phyloP scores from a whole-genome alignment of 225 moss, liverwort and hornwort genomes.

The Neckera pumila region DNA sequence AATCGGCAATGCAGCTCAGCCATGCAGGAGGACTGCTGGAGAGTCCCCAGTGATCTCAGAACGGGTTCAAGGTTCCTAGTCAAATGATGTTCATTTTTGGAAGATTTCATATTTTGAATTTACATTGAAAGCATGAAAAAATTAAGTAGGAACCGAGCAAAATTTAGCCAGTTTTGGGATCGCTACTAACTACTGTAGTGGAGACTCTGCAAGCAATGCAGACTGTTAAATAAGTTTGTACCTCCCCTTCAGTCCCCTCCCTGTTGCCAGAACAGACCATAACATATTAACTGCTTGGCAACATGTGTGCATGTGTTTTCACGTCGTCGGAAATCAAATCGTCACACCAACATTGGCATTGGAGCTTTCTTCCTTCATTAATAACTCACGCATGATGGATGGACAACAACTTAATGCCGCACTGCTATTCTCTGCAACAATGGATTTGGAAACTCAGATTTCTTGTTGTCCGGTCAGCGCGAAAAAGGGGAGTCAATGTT shows the following conservation, averaged over 20 bases:
- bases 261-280: background rate
- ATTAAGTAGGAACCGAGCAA: too few species aligned
- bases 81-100: too few species aligned
- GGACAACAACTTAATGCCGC: background rate
- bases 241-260: background rate
- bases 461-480: background rate
- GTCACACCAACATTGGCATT: background rate
- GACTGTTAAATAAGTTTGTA: background rate
- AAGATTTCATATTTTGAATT: too few species aligned
- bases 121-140: too few species aligned
- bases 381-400: background rate
- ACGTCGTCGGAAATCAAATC: constrained; percentile 4
- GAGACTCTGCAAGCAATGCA: background rate
- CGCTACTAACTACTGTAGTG: too few species aligned
- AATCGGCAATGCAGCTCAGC: background rate
- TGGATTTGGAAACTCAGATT: constrained; percentile 9
- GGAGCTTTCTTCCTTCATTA: background rate
- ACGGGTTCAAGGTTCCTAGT: too few species aligned
- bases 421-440: background rate
- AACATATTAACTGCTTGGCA: background rate
- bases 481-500: background rate
- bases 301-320: constrained; percentile 11
- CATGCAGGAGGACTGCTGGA: background rate
- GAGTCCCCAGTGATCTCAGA: too few species aligned
- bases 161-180: too few species aligned